Evolutionary conservation across 441 rosid genomes (phyloP), one percentile per base, ranked within the genome.

Genomic region (Pelargonium cotyledonis): DNA sequence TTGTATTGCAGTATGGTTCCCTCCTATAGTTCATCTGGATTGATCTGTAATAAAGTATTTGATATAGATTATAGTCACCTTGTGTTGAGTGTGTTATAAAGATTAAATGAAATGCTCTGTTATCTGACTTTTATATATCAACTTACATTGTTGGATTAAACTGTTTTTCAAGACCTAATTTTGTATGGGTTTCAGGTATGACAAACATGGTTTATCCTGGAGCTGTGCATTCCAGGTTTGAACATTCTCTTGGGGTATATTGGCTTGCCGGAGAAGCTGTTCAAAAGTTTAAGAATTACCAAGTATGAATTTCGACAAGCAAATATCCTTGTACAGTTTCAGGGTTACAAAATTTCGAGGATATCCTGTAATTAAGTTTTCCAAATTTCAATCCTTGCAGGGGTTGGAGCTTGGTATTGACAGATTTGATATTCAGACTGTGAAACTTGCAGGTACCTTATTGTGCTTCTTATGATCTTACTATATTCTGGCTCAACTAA

Each of bases 151-250:
- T 4, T 31, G 38, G 38, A 31, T 4, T 31, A 31, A 4, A 31
- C 6, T 26, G 31, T 26, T 26, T 26, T 26, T 31, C 38, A 53
- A 53, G 60, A 53, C 60, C 60, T 15, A 15, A 15, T 53, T 53
- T 53, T 51, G 31, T 21, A 5, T 5, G 18, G 18, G 9, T 53
- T 70, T 65, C 83, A 88, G 94, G 94, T 74, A 61, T 86, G 66
- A 40, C 84, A 8, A 15, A 85, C 79, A 76, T 81, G 87, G 89
- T 88, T 41, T 88, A 84, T 72, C 94, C 94, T 18, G 94, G 91
- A 67, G 91, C 94, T 64, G 91, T 85, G 40, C 94, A 88, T 79
- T 85, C 94, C 75, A 82, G 94, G 14, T 88, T 86, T 79, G 94
- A 88, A 76, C 91, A 88, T 78, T 86, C 91, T 40, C 80, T 88